Evolutionary conservation across 148 eudicot species (phyloP).

Genomic region (Chenopodium formosanum): DNA sequence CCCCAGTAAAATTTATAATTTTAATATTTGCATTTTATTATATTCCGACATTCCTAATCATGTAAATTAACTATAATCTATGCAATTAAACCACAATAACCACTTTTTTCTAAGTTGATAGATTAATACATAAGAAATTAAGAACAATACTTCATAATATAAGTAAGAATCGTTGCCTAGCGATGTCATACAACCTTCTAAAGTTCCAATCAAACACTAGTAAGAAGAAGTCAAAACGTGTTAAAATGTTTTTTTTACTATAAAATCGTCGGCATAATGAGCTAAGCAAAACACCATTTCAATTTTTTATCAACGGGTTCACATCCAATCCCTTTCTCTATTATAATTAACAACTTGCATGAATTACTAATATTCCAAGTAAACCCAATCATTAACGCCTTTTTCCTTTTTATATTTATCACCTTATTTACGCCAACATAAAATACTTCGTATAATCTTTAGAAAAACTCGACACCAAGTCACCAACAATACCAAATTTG

Average conservation of each 20-base stretch:
- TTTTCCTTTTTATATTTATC: background rate
- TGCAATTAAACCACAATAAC: too few species aligned
- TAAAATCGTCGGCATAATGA: background rate
- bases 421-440: background rate
- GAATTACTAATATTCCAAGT: background rate
- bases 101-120: too few species aligned
- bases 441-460: too few species aligned
- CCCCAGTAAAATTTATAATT: too few species aligned
- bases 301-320: background rate
- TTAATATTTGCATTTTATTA: too few species aligned
- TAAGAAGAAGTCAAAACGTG: constrained; percentile 9
- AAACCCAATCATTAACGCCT: background rate
- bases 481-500: too few species aligned
- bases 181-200: background rate
- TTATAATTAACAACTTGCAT: background rate
- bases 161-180: background rate
- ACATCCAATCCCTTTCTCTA: background rate
- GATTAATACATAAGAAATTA: too few species aligned
- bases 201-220: background rate
- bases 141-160: too few species aligned
- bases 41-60: too few species aligned
- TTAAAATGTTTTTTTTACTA: too few species aligned
- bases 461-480: too few species aligned
- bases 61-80: too few species aligned
- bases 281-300: background rate